Conservation (phyloP, 768 basidiomycete species). For the Podaxis sp. region DNA sequence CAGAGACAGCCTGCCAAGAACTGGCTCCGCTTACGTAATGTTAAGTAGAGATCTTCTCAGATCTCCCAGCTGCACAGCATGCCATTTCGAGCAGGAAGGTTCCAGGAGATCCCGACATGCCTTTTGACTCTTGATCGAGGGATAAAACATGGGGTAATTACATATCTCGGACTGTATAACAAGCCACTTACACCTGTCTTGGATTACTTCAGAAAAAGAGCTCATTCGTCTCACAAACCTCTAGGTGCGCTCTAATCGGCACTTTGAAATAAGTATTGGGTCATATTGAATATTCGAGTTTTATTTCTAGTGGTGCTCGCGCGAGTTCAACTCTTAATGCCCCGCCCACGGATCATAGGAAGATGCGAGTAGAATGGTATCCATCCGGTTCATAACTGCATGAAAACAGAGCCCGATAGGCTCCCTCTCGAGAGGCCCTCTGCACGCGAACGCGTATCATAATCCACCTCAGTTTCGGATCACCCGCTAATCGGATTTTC, state of each 20-base stretch:
- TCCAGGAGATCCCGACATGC: background rate
- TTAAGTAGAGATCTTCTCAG: background rate
- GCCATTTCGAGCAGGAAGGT: background rate
- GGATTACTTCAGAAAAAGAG: background rate
- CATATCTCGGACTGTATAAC: background rate
- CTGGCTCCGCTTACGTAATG: background rate
- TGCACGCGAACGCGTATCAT: background rate
- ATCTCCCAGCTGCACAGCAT: background rate
- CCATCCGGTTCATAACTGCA: background rate
- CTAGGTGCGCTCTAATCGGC: background rate
- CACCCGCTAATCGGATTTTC: background rate
- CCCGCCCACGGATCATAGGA: background rate
- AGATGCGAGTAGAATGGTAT: background rate
- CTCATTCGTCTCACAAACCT: background rate
- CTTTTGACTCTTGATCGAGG: background rate
- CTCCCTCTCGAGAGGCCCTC: background rate
- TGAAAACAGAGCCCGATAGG: background rate
- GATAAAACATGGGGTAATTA: background rate
- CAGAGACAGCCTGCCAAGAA: background rate
- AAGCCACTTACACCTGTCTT: background rate
- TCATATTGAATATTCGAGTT: background rate
- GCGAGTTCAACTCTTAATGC: background rate
- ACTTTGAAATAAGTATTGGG: background rate
- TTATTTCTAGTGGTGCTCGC: background rate
- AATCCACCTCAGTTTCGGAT: background rate